Evolutionary conservation across 768 basidiomycete genomes (phyloP), one percentile per base, ranked within the genome.

Genomic region (Lactifluus volemus): DNA sequence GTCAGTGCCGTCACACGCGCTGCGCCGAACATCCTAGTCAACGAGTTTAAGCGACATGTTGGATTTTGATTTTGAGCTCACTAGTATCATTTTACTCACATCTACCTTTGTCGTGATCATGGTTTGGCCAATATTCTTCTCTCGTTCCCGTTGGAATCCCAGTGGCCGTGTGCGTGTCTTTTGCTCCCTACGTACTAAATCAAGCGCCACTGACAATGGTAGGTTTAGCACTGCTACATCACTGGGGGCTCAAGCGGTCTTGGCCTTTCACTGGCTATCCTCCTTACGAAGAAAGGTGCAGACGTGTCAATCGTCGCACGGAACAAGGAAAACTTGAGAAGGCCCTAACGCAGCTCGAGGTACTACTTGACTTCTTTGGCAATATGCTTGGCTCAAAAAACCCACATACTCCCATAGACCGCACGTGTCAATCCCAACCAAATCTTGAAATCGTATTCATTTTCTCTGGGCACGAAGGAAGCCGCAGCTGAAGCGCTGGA

Each of bases 301-400:
- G 79, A 91, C 63, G 85, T 95, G 3, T 90, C 89, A 7, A 91
- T 95, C 61, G 86, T 95, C 10, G 92, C 92, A 7, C 79, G 92
- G 12, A 84, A 86, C 54, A 78, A 86, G 67, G 76, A 75, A 49
- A 84, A 81, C 73, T 94, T 11, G 78, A 83, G 55, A 74, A 72
- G 15, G 88, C 91, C 0, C 67, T 89, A 25, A 73, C 71, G 36
- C 73, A 79, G 48, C 71, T 95, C 30, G 84, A 93, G 79, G 92
- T 88, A 44, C 32, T 25, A 44, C 32, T 25, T 50, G 17, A 29
- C 39, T 6, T 29, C n/a, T 48, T 25, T 21, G 7, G 36, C n/a
- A 10, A 38, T n/a, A 14, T 7, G 36, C 14, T 7, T 29, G 10
- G 30, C 21, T 54, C n/a, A 8, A 17, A 17, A 14, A 36, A 30